Percentiles rank a stretch among this genome's conserved stretches.
phyloP scores from a whole-genome alignment of 805 yeast genomes.

The Komagataella phaffii region DNA sequence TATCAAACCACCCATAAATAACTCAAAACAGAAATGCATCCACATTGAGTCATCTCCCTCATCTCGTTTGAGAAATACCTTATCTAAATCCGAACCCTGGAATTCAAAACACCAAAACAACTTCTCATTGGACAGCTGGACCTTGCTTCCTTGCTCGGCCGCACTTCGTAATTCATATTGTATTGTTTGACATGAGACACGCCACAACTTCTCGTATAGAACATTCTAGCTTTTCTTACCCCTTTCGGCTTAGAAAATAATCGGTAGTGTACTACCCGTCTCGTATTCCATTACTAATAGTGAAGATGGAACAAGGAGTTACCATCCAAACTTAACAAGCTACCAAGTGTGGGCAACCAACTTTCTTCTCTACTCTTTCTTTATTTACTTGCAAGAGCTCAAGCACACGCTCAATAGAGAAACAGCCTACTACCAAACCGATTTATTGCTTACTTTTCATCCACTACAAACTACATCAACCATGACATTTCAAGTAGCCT shows the following conservation, averaged over 20 bases:
- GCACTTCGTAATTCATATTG: neutral
- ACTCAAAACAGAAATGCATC: neutral
- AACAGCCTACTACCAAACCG: neutral
- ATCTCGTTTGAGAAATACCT: neutral
- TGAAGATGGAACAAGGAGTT: neutral
- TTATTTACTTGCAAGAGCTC: neutral
- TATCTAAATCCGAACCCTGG: neutral
- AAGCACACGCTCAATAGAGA: neutral
- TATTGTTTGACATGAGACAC: neutral
- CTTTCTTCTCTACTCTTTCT: neutral
- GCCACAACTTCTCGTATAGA: neutral
- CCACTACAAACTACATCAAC: neutral
- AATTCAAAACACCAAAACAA: neutral
- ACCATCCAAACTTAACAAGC: neutral
- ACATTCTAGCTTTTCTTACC: neutral
- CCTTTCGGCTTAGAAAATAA: neutral
- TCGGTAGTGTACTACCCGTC: neutral
- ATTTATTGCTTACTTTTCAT: neutral
- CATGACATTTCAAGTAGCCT: conserved; percentile 3
- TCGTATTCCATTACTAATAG: neutral
- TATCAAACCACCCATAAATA: neutral
- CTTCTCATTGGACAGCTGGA: neutral
- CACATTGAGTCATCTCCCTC: neutral
- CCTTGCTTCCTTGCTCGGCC: neutral
- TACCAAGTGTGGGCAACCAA: neutral